phyloP scores from a whole-genome alignment of 495 filamentous ascomycete species.

The Daldinia grandis region DNA sequence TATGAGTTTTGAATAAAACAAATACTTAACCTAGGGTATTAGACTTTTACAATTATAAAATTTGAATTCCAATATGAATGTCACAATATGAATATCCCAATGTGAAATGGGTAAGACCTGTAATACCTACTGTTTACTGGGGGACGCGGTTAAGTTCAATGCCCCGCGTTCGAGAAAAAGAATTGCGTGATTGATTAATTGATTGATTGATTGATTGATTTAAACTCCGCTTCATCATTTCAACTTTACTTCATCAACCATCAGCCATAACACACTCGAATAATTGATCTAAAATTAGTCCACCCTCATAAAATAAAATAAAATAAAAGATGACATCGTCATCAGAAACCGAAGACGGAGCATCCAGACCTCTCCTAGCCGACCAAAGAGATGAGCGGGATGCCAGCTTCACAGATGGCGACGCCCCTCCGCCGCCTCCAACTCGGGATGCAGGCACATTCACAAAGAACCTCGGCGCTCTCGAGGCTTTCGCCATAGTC shows the following conservation, averaged over 20 bases:
- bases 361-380: constrained; percentile 44
- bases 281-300: background rate
- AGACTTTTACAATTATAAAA: no score
- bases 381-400: constrained; percentile 27
- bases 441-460: constrained; percentile 48
- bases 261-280: background rate
- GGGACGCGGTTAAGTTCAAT: background rate
- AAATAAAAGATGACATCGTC: constrained; percentile 21
- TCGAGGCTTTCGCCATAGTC: constrained; percentile 63
- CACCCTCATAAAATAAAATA: background rate
- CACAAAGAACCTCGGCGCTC: constrained; percentile 55
- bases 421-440: constrained; percentile 9
- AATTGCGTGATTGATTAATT: constrained; percentile 34
- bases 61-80: no score
- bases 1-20: no score
- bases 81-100: no score
- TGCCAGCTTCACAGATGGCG: background rate
- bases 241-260: constrained; percentile 16
- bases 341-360: constrained; percentile 33
- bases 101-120: no score
- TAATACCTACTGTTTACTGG: no score
- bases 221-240: constrained; percentile 29
- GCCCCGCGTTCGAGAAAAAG: constrained; percentile 7
- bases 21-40: no score
- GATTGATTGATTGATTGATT: no score